Evolutionary conservation across 495 filamentous ascomycete genomes (phyloP).

Genomic region (Sordaria brevicollis): DNA sequence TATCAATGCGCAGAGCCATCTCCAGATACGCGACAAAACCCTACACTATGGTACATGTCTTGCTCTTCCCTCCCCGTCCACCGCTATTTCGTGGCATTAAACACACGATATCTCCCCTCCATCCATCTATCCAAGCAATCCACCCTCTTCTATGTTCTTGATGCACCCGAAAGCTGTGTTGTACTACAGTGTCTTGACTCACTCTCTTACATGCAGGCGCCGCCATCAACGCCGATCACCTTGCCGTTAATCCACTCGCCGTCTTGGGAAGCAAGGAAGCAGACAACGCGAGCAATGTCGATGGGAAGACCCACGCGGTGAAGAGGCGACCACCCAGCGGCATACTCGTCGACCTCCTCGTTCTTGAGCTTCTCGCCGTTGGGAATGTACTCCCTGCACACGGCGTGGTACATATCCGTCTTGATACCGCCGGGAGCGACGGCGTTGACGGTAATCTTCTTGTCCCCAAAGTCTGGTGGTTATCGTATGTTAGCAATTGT

Average conservation of each 20-base stretch:
- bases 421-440: conserved; percentile 59
- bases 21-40: neutral
- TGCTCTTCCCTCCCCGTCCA: neutral
- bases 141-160: neutral
- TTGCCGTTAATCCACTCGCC: conserved; percentile 60
- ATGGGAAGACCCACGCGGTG: conserved; percentile 51
- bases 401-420: conserved; percentile 60
- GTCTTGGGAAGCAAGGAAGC: conserved; percentile 54
- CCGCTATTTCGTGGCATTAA: neutral
- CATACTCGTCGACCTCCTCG: conserved; percentile 31
- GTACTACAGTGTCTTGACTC: neutral
- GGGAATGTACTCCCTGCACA: conserved; percentile 56
- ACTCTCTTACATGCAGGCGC: conserved; percentile 34
- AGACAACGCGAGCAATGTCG: conserved; percentile 55
- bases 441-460: conserved; percentile 53
- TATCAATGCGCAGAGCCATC: neutral
- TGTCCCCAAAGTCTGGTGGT: conserved; percentile 27
- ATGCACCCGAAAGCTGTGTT: neutral
- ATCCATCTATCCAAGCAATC: neutral
- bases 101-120: neutral
- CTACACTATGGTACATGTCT: neutral
- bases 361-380: conserved; percentile 37
- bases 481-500: neutral
- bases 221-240: conserved; percentile 37
- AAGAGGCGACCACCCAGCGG: conserved; percentile 47